These are phyloP conservation scores for Apiospora hydei DNA, from an alignment of 2,329 filamentous ascomycete species.

Conservation along the genomic window DNA sequence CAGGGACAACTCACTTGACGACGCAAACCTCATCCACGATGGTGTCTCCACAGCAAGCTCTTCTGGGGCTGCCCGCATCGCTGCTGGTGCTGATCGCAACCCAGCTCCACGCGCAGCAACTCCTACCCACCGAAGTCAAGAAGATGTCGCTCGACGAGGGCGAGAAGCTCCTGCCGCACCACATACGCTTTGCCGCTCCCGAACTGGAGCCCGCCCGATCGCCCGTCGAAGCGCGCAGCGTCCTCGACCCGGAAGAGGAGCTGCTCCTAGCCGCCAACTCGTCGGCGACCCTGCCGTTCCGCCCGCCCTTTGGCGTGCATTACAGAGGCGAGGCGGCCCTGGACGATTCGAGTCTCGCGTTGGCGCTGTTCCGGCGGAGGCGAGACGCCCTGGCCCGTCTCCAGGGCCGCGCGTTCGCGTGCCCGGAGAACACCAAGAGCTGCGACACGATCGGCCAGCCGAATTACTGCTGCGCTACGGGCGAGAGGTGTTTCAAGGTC, in stretches of 20 bases:
- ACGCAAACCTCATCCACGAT: background rate
- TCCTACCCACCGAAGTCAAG: conserved; percentile 66
- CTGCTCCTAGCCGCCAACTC: conserved; percentile 40
- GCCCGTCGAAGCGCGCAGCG: conserved; percentile 39
- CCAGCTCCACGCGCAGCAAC: conserved; percentile 44
- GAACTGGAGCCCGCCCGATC: conserved; percentile 39
- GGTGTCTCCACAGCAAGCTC: conserved; percentile 19
- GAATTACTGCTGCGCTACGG: conserved; percentile 75
- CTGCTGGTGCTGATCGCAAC: conserved; percentile 54
- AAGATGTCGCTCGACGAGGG: conserved; percentile 76
- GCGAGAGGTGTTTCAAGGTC: conserved; percentile 71
- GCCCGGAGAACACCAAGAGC: conserved; percentile 69
- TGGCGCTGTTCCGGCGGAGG: conserved; percentile 50
- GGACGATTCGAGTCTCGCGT: conserved; percentile 32
- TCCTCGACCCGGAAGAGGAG: conserved; percentile 37
- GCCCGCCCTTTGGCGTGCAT: conserved; percentile 61
- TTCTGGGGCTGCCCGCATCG: conserved; percentile 52
- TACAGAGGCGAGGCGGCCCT: conserved; percentile 35
- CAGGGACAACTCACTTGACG: background rate
- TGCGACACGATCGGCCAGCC: conserved; percentile 71
- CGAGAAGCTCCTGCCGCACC: conserved; percentile 77
- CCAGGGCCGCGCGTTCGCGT: conserved; percentile 66
- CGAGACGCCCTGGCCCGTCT: conserved; percentile 56
- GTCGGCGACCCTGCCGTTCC: conserved; percentile 48
- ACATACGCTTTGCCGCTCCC: conserved; percentile 58